A percentile compares a stretch with the other conserved stretches of the same genome.
Evolutionary conservation across 1,284 basidiomycete genomes (phyloP).

Genomic region (Bjerkandera adusta): DNA sequence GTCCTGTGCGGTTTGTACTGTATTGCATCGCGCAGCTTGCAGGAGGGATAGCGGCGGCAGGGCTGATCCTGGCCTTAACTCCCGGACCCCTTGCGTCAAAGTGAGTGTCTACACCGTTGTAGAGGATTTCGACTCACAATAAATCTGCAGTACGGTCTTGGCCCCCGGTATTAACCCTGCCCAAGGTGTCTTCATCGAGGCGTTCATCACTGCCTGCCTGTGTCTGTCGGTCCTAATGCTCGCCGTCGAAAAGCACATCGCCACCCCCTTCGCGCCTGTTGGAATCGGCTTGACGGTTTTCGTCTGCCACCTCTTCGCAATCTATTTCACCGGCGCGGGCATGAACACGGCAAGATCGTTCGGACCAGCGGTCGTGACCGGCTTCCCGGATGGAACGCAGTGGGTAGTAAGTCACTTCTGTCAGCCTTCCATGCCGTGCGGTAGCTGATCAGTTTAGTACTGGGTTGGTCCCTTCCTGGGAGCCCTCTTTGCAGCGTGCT

Average conservation of each 20-base stretch:
- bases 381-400: constrained; percentile 51
- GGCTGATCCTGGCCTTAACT: constrained; percentile 57
- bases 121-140: neutral
- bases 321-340: constrained; percentile 55
- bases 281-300: constrained; percentile 73
- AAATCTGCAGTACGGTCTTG: constrained; percentile 41
- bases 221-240: constrained; percentile 63
- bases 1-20: constrained; percentile 60
- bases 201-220: constrained; percentile 63
- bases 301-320: constrained; percentile 57
- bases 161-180: constrained; percentile 42
- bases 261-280: constrained; percentile 74
- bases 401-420: constrained; percentile 60
- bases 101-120: constrained; percentile 42
- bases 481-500: constrained; percentile 50
- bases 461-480: constrained; percentile 66
- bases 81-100: constrained; percentile 56
- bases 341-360: constrained; percentile 77
- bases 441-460: constrained; percentile 43
- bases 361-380: constrained; percentile 67
- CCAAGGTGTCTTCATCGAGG: constrained; percentile 70
- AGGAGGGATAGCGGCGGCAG: constrained; percentile 62
- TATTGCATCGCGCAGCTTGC: constrained; percentile 63
- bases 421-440: neutral
- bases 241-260: constrained; percentile 64